Evolutionary conservation across 2,329 filamentous ascomycete genomes (phyloP), one percentile per base, ranked within the genome.

Genomic region (Paramyrothecium sp.): DNA sequence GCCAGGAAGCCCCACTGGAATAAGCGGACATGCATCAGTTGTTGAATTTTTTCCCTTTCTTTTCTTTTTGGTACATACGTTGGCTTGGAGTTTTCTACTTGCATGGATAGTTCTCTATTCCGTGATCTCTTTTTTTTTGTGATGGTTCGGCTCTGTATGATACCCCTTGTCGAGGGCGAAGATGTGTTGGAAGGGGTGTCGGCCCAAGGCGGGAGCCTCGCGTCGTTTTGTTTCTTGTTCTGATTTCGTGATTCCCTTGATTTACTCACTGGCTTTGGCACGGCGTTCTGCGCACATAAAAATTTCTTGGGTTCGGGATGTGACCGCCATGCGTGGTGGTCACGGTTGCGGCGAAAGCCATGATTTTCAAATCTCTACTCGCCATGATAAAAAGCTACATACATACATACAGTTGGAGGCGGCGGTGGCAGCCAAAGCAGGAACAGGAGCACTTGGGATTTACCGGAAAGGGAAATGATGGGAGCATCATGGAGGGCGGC

Each of bases 311-410:
- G 62, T 54, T 30, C 56, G 38, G 51, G 47, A 34, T 41, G 34
- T 30, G 26, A 10, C 26, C 10, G 10, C 26, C 10, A n/a, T 10
- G 26, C 26, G 26, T 30, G 26, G 26, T 30, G 26, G 26, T 10
- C 26, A 30, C 26, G 26, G 26, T 30, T 30, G 10, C 26, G 26
- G 26, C 46, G 53, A 53, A 56, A 60, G 64, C 63, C 61, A 63
- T 66, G 62, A 75, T 79, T 80, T 75, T 80, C 71, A 75, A 70
- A 78, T 78, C 79, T 79, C 79, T 76, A 78, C 79, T 81, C 76
- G 72, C 70, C 71, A 77, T 73, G 61, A 68, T 65, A 69, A 68
- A 67, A 63, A 44, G 26, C 26, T 5, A 30, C 26, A 30, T 30
- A 30, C 26, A 30, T 30, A 30, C 51, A 60, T 59, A 60, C 56